Base-by-base conservation (phyloP, 306 rosid species). In the Quercus glauca region DNA sequence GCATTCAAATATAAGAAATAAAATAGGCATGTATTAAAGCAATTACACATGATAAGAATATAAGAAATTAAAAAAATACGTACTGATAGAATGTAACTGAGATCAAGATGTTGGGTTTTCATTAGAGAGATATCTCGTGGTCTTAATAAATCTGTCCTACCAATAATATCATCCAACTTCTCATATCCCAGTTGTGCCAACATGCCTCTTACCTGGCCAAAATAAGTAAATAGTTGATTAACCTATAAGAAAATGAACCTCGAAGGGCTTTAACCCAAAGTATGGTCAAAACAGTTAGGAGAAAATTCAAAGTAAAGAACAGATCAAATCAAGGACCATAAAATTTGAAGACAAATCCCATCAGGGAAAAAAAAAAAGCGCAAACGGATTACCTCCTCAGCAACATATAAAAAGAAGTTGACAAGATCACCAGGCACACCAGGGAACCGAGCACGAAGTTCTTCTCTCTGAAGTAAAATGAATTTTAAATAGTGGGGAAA, bases 391-490 rank as follows among this genome's bases (percentile, higher is more conserved):
- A 95, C 99, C 99, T 95, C 99, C 83, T 95, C 98, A 57, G 99
- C 99, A 77, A 95, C 95, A 87, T 92, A 92, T 35, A 95, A 79
- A 83, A 95, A 95, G 84, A 70, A 93, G 92, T 95, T 95, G 84
- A 95, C 99, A 81, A 95, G 99, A 86, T 95, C 99, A 53, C 99
- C 99, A 19, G 99, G 99, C 41, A 95, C 97, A 73, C 99, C 99
- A 63, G 99, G 99, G 86, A 95, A 95, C 37, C 99, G 92, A 25
- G 99, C 99, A n/a, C 99, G 98, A 79, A 95, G 81, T 84, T 95
- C 99, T 89, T 95, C 99, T 88, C 99, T 90, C 99, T 95, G 88
- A 79, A 83, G 71, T 70, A 73, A 35, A 82, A 81, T 8, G 31
- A 57, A 35, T 56, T 52, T 17, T 25, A 58, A 63, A 56, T 17